Evolutionary conservation across 306 rosid species (phyloP).

Genomic region (Astragalus membranaceus): DNA sequence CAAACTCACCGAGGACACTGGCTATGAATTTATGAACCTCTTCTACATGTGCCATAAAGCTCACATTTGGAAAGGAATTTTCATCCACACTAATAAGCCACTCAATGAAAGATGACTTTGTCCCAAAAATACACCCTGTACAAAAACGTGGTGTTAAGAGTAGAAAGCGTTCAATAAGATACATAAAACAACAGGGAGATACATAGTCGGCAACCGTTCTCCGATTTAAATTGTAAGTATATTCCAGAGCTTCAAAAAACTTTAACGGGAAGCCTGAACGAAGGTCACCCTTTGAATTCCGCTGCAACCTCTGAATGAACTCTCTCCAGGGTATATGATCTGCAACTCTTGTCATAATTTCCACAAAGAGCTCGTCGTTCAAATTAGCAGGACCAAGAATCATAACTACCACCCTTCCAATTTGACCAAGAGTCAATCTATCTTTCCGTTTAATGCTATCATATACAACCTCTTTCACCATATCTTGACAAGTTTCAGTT

Average conservation of each 20-base stretch:
- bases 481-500: constrained; percentile 24
- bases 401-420: constrained; percentile 43
- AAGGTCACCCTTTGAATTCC: not conserved
- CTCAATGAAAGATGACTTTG: constrained; percentile 53
- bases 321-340: constrained; percentile 34
- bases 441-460: constrained; percentile 10
- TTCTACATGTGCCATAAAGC: not conserved
- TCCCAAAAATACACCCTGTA: constrained; percentile 35
- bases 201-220: constrained; percentile 23
- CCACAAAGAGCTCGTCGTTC: not conserved
- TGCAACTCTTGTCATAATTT: constrained; percentile 15
- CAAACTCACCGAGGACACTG: not conserved
- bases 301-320: constrained; percentile 29
- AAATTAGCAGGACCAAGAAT: constrained; percentile 40
- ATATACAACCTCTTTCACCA: constrained; percentile 20
- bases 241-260: constrained; percentile 30
- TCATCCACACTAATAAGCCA: constrained; percentile 48
- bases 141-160: constrained; percentile 19
- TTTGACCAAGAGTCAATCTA: constrained; percentile 31
- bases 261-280: not conserved
- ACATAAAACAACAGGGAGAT: constrained; percentile 57
- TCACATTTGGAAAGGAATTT: constrained; percentile 7
- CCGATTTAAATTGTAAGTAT: constrained; percentile 39
- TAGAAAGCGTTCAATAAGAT: constrained; percentile 64
- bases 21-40: constrained; percentile 13